Conservation (phyloP, 345 rosid genomes). For the Kandelia obovata region DNA sequence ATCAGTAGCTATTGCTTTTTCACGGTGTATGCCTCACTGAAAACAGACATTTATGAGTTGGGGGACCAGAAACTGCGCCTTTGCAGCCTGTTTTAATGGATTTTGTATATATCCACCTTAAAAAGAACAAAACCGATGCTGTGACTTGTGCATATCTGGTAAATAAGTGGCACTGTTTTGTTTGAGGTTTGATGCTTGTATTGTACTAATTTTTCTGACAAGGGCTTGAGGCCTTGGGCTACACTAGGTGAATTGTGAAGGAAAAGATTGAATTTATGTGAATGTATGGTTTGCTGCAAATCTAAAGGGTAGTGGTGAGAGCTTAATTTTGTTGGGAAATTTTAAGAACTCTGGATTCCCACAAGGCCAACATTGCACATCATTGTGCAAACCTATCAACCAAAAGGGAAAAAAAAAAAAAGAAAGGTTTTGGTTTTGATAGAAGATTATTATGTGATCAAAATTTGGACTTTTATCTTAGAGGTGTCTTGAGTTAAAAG, state of each 20-base stretch:
- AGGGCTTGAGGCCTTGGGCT: too few species aligned
- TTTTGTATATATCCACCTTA: not conserved
- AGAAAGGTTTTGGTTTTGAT: too few species aligned
- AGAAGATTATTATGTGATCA: too few species aligned
- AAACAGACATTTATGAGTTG: not conserved
- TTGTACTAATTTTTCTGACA: not conserved
- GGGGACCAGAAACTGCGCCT: slow-evolving; percentile 21
- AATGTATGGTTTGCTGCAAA: not conserved
- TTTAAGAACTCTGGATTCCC: too few species aligned
- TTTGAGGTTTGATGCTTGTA: not conserved
- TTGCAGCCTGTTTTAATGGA: not conserved
- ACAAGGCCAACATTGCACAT: too few species aligned
- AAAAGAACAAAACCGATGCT: not conserved
- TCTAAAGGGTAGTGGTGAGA: not conserved
- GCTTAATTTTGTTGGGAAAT: not conserved
- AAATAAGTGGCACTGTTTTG: not conserved
- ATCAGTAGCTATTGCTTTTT: slow-evolving; percentile 36
- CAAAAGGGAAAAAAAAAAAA: too few species aligned
- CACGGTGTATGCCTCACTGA: not conserved
- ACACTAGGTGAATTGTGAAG: too few species aligned
- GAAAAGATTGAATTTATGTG: not conserved
- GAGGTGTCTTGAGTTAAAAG: too few species aligned
- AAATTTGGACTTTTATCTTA: too few species aligned
- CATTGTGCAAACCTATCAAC: too few species aligned
- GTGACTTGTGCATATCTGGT: not conserved